Evolutionary conservation across 1,284 basidiomycete species (phyloP), one percentile per base, ranked within the genome.

Genomic region (Pascua sp.): DNA sequence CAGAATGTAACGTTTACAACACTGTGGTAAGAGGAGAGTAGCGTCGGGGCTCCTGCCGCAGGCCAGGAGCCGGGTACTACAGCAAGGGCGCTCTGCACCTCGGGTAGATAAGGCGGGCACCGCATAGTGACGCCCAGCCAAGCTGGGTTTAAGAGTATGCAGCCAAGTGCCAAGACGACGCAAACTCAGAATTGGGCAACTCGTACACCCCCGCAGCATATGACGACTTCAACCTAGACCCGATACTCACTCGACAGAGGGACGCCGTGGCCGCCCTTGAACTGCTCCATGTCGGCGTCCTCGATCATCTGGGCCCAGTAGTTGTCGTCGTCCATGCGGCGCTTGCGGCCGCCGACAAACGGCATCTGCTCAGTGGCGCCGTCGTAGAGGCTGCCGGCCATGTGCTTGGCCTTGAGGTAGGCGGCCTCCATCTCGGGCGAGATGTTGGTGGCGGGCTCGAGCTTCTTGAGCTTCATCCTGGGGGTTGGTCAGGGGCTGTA

Each of bases 381-480:
- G 36, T 67, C 60, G 15, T 63, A 60, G 52, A 66, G 61, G 18
- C 59, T 56, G 60, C 73, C 72, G 24, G 24, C 24, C 11, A 70
- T 48, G 82, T 96, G 94, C 82, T 96, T 96, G 82, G 90, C 84
- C 39, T 86, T 86, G 62, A 96, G 86, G 73, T 88, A 90, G 24
- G 87, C 86, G 51, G 84, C 84, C 80, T 93, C 90, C 57, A 88
- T 80, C 51, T 82, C 77, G 47, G 88, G 86, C 4, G 74, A 66
- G 48, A 71, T 67, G 32, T 64, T 58, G 40, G 67, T 63, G 15
- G 71, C 68, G 17, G 80, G 69, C 10, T 82, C 79, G 10, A 92
- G 76, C 80, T 94, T 95, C 78, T 90, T 84, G 49, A 95, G 85
- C 77, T 90, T 91, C 76, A 93, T 84, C 75, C 84, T 91, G 81